These are phyloP conservation scores for Trichoderma citrinoviride DNA, from an alignment of 2,329 filamentous ascomycete species.

Conservation along the genomic window DNA sequence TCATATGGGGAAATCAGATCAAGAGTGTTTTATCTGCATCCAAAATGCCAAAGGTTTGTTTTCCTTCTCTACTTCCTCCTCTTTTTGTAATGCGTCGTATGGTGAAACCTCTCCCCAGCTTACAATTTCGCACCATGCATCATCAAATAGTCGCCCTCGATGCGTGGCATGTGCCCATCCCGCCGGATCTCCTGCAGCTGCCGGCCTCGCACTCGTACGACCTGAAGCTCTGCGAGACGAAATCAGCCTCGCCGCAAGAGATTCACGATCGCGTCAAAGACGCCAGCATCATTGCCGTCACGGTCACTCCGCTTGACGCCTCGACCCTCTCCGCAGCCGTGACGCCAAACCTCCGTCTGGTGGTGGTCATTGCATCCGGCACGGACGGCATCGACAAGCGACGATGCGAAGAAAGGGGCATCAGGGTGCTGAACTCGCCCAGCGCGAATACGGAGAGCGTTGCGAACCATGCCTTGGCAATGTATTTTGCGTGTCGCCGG, in stretches of 20 bases:
- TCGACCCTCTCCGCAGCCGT: not conserved
- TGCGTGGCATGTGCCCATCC: not conserved
- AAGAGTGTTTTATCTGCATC: too few relatives aligned
- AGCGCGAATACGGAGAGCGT: not conserved
- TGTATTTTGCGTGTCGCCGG: constrained; percentile 1
- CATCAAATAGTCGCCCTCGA: not conserved
- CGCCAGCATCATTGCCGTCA: not conserved
- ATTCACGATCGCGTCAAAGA: not conserved
- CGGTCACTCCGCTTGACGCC: not conserved
- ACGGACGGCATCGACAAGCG: not conserved
- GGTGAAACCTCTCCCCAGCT: too few relatives aligned
- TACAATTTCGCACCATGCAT: not conserved
- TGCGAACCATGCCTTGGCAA: not conserved
- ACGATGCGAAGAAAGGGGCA: not conserved
- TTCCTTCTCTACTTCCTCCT: too few relatives aligned
- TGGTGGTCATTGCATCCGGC: not conserved
- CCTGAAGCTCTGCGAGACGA: not conserved
- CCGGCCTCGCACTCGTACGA: not conserved
- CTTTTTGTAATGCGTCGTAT: too few relatives aligned
- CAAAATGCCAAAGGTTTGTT: too few relatives aligned
- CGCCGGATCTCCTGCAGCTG: not conserved
- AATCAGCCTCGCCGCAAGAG: not conserved
- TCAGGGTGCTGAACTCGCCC: not conserved
- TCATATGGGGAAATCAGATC: too few relatives aligned
- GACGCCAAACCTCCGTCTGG: not conserved